Conservation (phyloP, 768 basidiomycete species). For the Dioszegia aurantiaca region DNA sequence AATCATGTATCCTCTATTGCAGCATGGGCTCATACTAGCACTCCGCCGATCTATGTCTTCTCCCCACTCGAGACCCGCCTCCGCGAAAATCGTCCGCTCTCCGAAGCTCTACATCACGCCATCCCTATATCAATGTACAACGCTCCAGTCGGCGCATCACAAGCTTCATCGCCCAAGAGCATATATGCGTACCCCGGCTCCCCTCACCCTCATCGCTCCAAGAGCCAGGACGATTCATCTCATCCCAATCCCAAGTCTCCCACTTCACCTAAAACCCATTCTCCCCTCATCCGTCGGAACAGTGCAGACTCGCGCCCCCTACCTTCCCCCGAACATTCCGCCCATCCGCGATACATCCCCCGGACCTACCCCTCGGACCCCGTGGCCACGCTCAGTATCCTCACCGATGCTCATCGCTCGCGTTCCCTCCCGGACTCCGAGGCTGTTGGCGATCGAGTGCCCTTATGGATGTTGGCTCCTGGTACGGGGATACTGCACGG, state of each 20-base stretch:
- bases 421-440: background rate
- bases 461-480: constrained; percentile 42
- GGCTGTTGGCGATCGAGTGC: constrained; percentile 26
- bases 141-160: constrained; percentile 19
- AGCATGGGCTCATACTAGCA: constrained; percentile 36
- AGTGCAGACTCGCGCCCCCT: constrained; percentile 9
- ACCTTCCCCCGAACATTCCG: background rate
- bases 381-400: constrained; percentile 35
- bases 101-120: constrained; percentile 38
- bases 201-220: background rate
- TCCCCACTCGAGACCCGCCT: constrained; percentile 47
- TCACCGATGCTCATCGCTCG: constrained; percentile 14
- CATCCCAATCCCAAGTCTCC: background rate
- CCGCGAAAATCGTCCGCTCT: constrained; percentile 31
- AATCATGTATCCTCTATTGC: constrained; percentile 45
- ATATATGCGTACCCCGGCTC: background rate
- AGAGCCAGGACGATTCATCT: background rate
- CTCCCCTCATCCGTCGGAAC: background rate
- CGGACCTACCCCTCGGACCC: constrained; percentile 28
- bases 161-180: background rate
- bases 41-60: constrained; percentile 41
- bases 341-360: background rate
- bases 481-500: constrained; percentile 38
- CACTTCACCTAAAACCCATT: background rate
- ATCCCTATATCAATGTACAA: constrained; percentile 51